phyloP scores from a whole-genome alignment of 2,329 filamentous ascomycete species.

The Anthostomella pinea region DNA sequence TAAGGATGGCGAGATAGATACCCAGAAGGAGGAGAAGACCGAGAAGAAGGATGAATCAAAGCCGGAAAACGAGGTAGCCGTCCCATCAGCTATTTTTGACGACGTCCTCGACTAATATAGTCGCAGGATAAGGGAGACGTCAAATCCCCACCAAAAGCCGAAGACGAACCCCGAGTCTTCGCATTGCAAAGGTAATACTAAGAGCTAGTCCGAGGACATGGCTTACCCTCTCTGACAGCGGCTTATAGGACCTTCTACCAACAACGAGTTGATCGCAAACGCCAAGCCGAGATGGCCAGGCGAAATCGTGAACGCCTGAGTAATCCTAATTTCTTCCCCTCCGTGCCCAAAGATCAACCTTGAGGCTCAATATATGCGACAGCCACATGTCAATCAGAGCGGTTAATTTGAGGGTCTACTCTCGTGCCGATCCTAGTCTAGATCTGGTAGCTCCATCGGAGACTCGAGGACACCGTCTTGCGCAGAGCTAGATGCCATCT shows the following conservation, averaged over 20 bases:
- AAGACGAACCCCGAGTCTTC: slow-evolving; percentile 77
- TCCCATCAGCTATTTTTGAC: neutral
- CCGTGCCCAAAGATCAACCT: slow-evolving; percentile 61
- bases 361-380: too few species aligned
- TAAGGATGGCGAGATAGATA: slow-evolving; percentile 38
- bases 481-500: too few species aligned
- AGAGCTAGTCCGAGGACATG: neutral
- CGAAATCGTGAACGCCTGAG: slow-evolving; percentile 77
- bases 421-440: too few species aligned
- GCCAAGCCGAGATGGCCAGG: slow-evolving; percentile 74
- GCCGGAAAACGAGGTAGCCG: slow-evolving; percentile 29
- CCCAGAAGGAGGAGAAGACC: slow-evolving; percentile 32
- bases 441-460: too few species aligned
- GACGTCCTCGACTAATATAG: slow-evolving; percentile 2
- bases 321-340: slow-evolving; percentile 78
- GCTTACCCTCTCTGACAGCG: slow-evolving; percentile 14
- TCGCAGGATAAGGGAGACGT: slow-evolving; percentile 38
- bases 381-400: too few species aligned
- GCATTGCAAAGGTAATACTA: slow-evolving; percentile 68
- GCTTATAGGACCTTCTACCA: slow-evolving; percentile 79
- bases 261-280: slow-evolving; percentile 75
- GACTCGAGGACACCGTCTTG: too few species aligned
- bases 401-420: too few species aligned
- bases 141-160: slow-evolving; percentile 35
- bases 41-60: slow-evolving; percentile 37